Evolutionary conservation across 495 filamentous ascomycete species (phyloP), one percentile per base, ranked within the genome.

Genomic region (Penicillium crystallinum): DNA sequence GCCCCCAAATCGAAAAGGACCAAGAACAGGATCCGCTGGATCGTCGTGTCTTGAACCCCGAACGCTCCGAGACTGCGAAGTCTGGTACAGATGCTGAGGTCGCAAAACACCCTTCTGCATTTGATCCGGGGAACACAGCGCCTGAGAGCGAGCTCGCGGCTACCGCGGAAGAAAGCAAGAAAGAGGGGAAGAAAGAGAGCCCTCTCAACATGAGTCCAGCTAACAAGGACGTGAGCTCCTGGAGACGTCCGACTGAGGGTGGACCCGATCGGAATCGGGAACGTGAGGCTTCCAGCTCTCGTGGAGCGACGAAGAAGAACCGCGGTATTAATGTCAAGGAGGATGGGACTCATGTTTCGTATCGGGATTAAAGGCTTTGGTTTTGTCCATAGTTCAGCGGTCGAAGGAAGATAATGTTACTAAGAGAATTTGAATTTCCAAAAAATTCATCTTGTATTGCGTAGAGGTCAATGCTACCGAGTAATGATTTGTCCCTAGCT

Each of bases 181-280:
- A 41, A 42, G 36, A 64, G 55, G 66, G 67, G 22, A 50, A 64
- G 52, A 44, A 54, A 8, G 61, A 65, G 33, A 76, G 79, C 52
- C 78, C 84, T 6, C 62, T 87, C 19, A 69, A 85, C 21, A 76
- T 85, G 38, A 82, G 79, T 41, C 76, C 79, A 0, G 81, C 77
- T 18, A 87, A 88, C 59, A 73, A 68, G 34, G 80, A 81, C 7
- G 75, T 82, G n/a, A 81, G 75, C 49, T 63, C 75, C 55, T 71
- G 68, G 60, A 63, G 76, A 49, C 66, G 64, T 6, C 51, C 64
- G 25, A 58, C 60, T 43, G 77, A 84, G 58, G 77, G 74, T 0
- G 79, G 75, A 7, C 62, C 77, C 15, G 74, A 75, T 53, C 67
- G 63, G 18, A 71, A 70, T 48, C 66, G 47, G 19, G 69, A 72